Evolutionary conservation across 2,329 filamentous ascomycete species (phyloP).

Genomic region (Botryosphaeria dothidea): DNA sequence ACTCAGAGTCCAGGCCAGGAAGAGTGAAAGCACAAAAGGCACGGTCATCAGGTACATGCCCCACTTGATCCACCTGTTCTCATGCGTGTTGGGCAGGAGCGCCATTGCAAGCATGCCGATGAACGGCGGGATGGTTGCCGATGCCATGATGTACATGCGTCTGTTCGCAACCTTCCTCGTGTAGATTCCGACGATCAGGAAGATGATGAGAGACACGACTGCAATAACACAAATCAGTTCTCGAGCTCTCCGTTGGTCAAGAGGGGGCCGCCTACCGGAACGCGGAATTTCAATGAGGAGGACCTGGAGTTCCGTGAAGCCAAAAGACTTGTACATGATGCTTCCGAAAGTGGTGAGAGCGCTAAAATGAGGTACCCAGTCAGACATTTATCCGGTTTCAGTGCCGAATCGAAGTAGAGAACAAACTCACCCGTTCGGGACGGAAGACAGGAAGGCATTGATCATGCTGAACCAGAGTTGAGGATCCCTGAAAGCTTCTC

Average conservation of each 20-base stretch:
- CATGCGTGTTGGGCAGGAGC: constrained; percentile 32
- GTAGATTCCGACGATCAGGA: constrained; percentile 18
- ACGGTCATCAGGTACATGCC: constrained; percentile 38
- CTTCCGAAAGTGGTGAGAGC: constrained; percentile 14
- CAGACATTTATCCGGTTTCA: no score
- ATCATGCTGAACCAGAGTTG: constrained; percentile 18
- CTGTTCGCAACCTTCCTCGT: constrained; percentile 21
- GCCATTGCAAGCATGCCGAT: constrained; percentile 37
- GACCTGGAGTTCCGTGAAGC: constrained; percentile 30
- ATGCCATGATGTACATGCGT: constrained; percentile 37
- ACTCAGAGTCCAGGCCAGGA: constrained; percentile 36
- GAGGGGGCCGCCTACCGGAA: constrained; percentile 14
- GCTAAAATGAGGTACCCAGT: neutral
- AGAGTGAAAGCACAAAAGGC: constrained; percentile 33
- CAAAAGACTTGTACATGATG: constrained; percentile 15
- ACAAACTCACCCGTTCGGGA: constrained; percentile 13
- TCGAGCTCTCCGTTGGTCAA: no score
- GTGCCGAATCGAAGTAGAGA: neutral
- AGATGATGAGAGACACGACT: constrained; percentile 22
- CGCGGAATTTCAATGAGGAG: constrained; percentile 36
- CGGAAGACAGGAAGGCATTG: constrained; percentile 19
- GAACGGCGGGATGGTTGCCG: constrained; percentile 33
- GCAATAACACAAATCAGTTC: neutral
- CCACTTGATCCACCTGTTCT: constrained; percentile 40
- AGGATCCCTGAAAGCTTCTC: constrained; percentile 16